These are phyloP conservation scores for Paecilomyces formosus DNA, from an alignment of 2,329 filamentous ascomycete species.

Conservation along the genomic window DNA sequence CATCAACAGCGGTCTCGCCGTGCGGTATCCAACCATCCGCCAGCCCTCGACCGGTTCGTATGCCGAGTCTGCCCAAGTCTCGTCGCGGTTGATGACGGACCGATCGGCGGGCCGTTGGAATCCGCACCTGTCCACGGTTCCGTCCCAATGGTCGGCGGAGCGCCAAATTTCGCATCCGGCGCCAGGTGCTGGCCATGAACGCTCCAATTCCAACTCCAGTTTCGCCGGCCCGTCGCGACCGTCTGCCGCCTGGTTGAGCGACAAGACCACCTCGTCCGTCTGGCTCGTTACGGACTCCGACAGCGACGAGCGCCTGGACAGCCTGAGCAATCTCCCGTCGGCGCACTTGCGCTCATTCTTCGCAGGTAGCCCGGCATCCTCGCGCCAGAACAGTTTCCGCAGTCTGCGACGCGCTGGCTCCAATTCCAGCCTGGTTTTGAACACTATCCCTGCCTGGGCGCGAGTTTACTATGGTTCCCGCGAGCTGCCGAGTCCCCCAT, in stretches of 20 bases:
- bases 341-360: constrained; percentile 21
- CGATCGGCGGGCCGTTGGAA: constrained; percentile 30
- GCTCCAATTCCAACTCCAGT: constrained; percentile 5
- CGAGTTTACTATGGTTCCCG: constrained; percentile 66
- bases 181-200: constrained; percentile 12
- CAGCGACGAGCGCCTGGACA: constrained; percentile 28
- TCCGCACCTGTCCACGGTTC: constrained; percentile 38
- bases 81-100: constrained; percentile 25
- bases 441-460: constrained; percentile 41
- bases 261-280: constrained; percentile 21
- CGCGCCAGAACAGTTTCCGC: constrained; percentile 28
- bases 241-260: constrained; percentile 15
- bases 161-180: constrained; percentile 18
- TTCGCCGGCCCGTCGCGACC: constrained; percentile 15
- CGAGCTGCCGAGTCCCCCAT: constrained; percentile 35
- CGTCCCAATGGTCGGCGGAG: constrained; percentile 35
- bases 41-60: constrained; percentile 33
- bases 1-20: constrained; percentile 26
- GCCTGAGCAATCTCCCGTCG: constrained; percentile 27
- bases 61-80: constrained; percentile 23
- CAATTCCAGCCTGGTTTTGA: constrained; percentile 36
- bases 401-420: constrained; percentile 34
- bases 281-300: constrained; percentile 27
- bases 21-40: constrained; percentile 32
- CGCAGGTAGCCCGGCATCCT: constrained; percentile 38